These are phyloP conservation scores for Cladophialophora carrionii DNA, from an alignment of 2,329 filamentous ascomycete species.

Conservation along the genomic window DNA sequence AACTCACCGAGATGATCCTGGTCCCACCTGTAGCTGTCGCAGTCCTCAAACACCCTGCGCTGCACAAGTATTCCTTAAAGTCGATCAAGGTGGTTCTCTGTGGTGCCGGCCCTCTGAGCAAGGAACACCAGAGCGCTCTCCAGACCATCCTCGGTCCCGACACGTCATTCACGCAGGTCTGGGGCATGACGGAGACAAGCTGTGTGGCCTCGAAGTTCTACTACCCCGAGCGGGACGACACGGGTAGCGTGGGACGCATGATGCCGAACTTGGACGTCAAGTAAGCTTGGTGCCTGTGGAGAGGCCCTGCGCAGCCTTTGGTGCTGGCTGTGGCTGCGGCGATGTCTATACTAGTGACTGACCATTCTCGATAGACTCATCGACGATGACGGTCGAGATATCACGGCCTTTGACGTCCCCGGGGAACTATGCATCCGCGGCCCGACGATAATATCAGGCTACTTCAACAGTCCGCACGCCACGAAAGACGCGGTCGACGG, in stretches of 20 bases:
- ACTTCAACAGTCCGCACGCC: conserved; percentile 46
- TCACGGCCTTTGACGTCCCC: conserved; percentile 54
- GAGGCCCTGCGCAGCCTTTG: not conserved
- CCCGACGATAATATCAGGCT: conserved; percentile 45
- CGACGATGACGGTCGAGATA: conserved; percentile 60
- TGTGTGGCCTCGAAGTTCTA: conserved; percentile 31
- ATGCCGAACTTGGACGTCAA: conserved; percentile 32
- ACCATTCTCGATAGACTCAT: conserved; percentile 46
- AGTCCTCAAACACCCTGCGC: conserved; percentile 37
- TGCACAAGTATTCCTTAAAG: conserved; percentile 39
- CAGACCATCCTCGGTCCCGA: conserved; percentile 48
- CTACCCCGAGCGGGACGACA: conserved; percentile 27
- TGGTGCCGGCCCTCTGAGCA: conserved; percentile 56
- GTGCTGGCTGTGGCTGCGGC: too few relatives aligned
- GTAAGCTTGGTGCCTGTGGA: conserved; percentile 5
- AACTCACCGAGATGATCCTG: conserved; percentile 55
- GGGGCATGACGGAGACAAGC: conserved; percentile 59
- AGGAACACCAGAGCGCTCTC: conserved; percentile 47
- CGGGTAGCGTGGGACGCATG: conserved; percentile 30
- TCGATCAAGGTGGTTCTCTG: conserved; percentile 51
- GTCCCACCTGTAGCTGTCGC: conserved; percentile 52
- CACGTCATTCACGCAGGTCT: conserved; percentile 54
- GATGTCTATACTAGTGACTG: not conserved
- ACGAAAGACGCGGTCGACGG: conserved; percentile 43
- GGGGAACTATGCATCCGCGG: conserved; percentile 55